Conservation (phyloP, 2,329 filamentous ascomycete species). For the Esteya vermicola region DNA sequence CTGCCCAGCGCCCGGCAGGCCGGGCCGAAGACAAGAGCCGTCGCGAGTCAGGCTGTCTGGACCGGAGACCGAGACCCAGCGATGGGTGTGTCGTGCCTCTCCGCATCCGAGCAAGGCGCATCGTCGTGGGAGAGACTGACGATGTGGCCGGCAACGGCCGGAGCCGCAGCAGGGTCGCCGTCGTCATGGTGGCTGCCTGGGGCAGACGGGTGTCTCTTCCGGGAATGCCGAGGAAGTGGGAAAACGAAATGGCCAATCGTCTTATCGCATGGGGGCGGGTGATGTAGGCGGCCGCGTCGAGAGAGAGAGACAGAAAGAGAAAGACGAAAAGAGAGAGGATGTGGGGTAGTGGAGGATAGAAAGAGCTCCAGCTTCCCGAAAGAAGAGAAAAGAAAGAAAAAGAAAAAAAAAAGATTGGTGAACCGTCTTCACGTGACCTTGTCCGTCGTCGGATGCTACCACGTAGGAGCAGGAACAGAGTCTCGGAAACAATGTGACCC, state of each 20-base stretch:
- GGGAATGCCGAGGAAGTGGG: neutral
- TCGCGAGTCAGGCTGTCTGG: neutral
- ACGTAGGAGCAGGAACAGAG: too few species aligned
- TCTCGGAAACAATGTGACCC: too few species aligned
- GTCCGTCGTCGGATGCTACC: too few species aligned
- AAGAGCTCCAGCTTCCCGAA: too few species aligned
- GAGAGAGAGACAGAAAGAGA: neutral
- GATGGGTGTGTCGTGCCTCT: neutral
- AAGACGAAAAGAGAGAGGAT: too few species aligned
- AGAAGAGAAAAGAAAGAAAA: too few species aligned
- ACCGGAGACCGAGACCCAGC: neutral
- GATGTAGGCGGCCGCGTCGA: neutral
- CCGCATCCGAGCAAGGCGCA: neutral
- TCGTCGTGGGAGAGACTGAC: neutral
- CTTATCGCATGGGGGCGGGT: neutral
- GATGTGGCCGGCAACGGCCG: neutral
- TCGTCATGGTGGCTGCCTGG: neutral
- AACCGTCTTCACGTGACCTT: too few species aligned
- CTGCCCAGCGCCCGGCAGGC: neutral
- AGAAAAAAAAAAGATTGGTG: too few species aligned
- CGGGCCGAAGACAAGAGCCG: neutral
- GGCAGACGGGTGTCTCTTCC: neutral
- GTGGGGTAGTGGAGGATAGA: too few species aligned
- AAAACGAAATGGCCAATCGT: neutral
- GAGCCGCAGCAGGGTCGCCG: neutral